Conservation (phyloP, 768 basidiomycete species). For the Tulasnella sp. region DNA sequence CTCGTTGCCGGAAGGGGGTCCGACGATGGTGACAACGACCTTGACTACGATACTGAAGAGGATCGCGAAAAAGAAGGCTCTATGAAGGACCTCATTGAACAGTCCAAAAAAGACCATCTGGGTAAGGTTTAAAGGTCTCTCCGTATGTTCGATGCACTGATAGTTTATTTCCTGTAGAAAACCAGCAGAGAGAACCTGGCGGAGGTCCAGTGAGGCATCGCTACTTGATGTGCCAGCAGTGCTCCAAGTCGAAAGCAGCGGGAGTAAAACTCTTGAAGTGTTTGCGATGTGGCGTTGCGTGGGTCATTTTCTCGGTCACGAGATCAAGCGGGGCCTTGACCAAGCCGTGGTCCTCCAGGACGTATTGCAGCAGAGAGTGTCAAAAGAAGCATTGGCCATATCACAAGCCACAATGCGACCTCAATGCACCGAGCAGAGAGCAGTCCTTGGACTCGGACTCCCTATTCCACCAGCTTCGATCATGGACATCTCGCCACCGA, state of each 20-base stretch:
- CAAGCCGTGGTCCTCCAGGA: background rate
- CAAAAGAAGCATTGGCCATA: constrained; percentile 3
- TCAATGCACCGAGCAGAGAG: background rate
- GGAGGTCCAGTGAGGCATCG: background rate
- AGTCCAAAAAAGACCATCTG: background rate
- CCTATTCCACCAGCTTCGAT: background rate
- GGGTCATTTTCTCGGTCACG: background rate
- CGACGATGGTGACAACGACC: background rate
- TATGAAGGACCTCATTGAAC: background rate
- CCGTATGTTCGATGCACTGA: background rate
- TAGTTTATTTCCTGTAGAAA: background rate
- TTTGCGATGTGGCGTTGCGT: background rate
- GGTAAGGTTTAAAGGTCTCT: background rate
- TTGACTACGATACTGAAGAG: background rate
- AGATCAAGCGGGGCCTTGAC: background rate
- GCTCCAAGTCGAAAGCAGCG: background rate
- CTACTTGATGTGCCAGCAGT: background rate
- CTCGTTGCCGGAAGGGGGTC: background rate
- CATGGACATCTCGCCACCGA: background rate
- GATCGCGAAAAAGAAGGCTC: background rate
- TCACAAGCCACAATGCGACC: background rate
- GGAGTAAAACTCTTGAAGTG: background rate
- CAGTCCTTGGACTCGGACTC: background rate
- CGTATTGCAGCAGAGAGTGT: background rate
- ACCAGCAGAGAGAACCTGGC: background rate